These are phyloP conservation scores for Beauveria varroae DNA, from an alignment of 2,329 filamentous ascomycete species.

Conservation along the genomic window DNA sequence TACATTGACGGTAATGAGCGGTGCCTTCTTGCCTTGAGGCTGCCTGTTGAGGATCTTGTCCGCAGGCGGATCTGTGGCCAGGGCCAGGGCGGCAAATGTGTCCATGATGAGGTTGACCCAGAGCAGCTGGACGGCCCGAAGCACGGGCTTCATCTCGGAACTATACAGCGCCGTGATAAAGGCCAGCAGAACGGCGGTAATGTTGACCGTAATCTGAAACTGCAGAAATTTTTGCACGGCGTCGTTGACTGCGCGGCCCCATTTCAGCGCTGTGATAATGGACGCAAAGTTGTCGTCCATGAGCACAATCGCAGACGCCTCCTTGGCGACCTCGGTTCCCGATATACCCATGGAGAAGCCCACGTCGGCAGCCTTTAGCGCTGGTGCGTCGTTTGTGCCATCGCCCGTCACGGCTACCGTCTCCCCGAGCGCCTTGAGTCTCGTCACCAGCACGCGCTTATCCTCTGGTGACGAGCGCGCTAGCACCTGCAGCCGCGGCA, in stretches of 20 bases:
- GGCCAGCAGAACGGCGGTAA: constrained; percentile 52
- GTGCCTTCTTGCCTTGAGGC: constrained; percentile 55
- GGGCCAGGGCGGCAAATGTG: constrained; percentile 58
- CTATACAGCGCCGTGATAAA: constrained; percentile 51
- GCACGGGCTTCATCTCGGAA: constrained; percentile 41
- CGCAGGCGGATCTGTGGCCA: constrained; percentile 56
- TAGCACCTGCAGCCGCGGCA: constrained; percentile 55
- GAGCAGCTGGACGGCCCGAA: constrained; percentile 52
- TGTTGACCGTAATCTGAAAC: constrained; percentile 57
- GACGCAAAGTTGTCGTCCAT: constrained; percentile 54
- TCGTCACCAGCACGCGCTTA: constrained; percentile 54
- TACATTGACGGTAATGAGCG: constrained; percentile 58
- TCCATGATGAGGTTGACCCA: constrained; percentile 62
- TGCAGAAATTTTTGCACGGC: constrained; percentile 58
- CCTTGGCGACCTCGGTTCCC: constrained; percentile 56
- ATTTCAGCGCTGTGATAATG: constrained; percentile 54
- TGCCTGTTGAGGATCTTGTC: constrained; percentile 47
- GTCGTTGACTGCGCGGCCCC: constrained; percentile 57
- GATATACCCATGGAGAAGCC: constrained; percentile 56
- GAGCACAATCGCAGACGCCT: constrained; percentile 54
- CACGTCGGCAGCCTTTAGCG: constrained; percentile 53
- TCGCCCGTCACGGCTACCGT: constrained; percentile 54
- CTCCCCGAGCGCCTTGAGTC: constrained; percentile 54
- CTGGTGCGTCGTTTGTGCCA: constrained; percentile 55
- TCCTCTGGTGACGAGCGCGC: constrained; percentile 61